Evolutionary conservation across 805 yeast species (phyloP).

Genomic region (Candida nanaspora): DNA sequence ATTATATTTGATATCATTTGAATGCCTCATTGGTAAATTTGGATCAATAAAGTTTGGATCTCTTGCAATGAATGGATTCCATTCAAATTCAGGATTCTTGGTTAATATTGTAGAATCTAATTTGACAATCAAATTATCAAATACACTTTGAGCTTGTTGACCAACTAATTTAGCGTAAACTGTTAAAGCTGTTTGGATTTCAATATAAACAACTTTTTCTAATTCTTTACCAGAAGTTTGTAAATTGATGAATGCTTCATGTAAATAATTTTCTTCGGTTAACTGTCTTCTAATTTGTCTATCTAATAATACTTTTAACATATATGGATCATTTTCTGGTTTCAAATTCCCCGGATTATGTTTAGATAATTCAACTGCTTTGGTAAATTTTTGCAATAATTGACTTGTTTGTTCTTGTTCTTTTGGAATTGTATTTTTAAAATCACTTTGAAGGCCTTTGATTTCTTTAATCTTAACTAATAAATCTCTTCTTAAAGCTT

Average conservation of each 20-base stretch:
- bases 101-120: conserved; percentile 64
- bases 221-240: conserved; percentile 85
- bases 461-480: conserved; percentile 83
- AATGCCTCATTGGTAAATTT: conserved; percentile 51
- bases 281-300: conserved; percentile 71
- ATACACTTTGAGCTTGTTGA: conserved; percentile 65
- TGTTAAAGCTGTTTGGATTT: conserved; percentile 75
- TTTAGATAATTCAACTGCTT: conserved; percentile 59
- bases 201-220: conserved; percentile 81
- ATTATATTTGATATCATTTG: conserved; percentile 56
- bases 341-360: conserved; percentile 35
- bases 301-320: conserved; percentile 66
- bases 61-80: conserved; percentile 75
- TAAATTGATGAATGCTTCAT: conserved; percentile 82
- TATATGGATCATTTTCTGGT: conserved; percentile 72
- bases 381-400: conserved; percentile 45
- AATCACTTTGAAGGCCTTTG: conserved; percentile 74
- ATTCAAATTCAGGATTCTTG: conserved; percentile 76
- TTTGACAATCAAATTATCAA: conserved; percentile 58
- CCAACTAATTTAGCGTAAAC: conserved; percentile 65
- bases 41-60: conserved; percentile 68
- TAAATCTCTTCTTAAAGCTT: conserved; percentile 66
- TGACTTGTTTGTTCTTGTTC: conserved; percentile 63
- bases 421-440: conserved; percentile 64
- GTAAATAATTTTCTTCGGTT: conserved; percentile 76